phyloP scores from a whole-genome alignment of 306 rosid species.

The Aeschynomene evenia region DNA sequence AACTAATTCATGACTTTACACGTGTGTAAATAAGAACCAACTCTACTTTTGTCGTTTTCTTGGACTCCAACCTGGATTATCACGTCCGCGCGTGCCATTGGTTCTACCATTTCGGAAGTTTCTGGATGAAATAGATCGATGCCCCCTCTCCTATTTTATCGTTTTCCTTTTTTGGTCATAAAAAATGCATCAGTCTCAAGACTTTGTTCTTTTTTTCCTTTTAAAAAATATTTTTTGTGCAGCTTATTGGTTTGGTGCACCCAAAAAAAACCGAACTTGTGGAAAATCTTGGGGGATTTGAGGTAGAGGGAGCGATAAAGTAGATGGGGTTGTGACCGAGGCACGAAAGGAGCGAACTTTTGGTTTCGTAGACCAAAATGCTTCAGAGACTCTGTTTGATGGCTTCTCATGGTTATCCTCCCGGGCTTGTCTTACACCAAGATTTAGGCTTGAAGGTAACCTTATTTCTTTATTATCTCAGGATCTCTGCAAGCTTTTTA shows the following conservation, averaged over 20 bases:
- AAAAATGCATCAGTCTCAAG: slow-evolving; percentile 27
- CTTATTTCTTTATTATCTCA: background rate
- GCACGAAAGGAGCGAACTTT: slow-evolving; percentile 26
- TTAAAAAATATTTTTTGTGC: background rate
- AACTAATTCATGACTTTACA: too few species aligned
- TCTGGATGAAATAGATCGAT: slow-evolving; percentile 26
- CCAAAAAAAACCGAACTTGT: background rate
- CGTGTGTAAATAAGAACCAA: too few species aligned
- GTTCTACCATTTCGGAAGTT: slow-evolving; percentile 31
- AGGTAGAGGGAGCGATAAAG: slow-evolving; percentile 42
- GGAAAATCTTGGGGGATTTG: slow-evolving; percentile 29
- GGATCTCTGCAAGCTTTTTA: background rate
- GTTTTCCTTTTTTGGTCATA: background rate
- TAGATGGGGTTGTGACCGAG: slow-evolving; percentile 36
- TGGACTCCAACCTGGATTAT: slow-evolving; percentile 41
- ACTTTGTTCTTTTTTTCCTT: background rate
- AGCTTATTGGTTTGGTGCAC: slow-evolving; percentile 23
- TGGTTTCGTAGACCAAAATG: slow-evolving; percentile 40
- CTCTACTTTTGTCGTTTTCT: slow-evolving; percentile 20
- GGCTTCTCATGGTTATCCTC: slow-evolving; percentile 72
- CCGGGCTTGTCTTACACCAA: slow-evolving; percentile 52
- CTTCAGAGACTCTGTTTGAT: slow-evolving; percentile 50
- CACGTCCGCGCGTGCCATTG: slow-evolving; percentile 21
- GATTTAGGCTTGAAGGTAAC: slow-evolving; percentile 58
- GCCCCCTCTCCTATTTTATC: background rate